phyloP scores from a whole-genome alignment of 2,329 filamentous ascomycete species.

The Madurella mycetomatis region DNA sequence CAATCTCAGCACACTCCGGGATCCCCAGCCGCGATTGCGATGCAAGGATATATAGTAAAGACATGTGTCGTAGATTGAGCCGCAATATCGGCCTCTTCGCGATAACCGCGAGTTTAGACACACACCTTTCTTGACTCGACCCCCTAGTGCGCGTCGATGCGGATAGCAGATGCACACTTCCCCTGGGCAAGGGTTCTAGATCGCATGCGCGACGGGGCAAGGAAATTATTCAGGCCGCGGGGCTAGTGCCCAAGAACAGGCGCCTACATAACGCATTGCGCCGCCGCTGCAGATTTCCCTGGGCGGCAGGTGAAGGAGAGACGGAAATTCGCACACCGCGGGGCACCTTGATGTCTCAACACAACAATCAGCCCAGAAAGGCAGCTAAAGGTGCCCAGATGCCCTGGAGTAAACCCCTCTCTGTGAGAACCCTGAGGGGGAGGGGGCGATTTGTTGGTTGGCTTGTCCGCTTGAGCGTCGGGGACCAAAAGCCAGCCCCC shows the following conservation, averaged over 20 bases:
- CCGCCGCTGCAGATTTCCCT: conserved; percentile 14
- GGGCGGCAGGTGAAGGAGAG: conserved; percentile 2
- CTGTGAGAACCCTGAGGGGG: no score
- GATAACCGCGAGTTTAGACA: background rate
- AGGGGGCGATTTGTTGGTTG: background rate
- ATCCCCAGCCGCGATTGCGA: conserved; percentile 1
- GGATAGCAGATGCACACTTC: background rate
- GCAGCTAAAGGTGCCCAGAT: no score
- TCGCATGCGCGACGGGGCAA: background rate
- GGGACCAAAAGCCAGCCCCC: background rate
- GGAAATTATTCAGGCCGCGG: conserved; percentile 12
- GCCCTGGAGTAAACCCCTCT: background rate
- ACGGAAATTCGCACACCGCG: background rate
- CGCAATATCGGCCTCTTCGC: conserved; percentile 6
- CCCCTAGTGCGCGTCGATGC: background rate
- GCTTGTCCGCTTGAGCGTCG: background rate
- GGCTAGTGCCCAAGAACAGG: conserved; percentile 11
- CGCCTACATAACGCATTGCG: conserved; percentile 12
- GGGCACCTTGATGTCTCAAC: background rate
- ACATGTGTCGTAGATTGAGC: conserved; percentile 19
- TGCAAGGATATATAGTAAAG: conserved; percentile 3
- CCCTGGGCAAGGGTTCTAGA: conserved; percentile 5
- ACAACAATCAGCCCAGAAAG: no score
- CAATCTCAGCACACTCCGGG: conserved; percentile 13
- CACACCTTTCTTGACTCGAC: background rate